Evolutionary conservation across 2,329 filamentous ascomycete species (phyloP).

Genomic region (Chaetomium strumarium): DNA sequence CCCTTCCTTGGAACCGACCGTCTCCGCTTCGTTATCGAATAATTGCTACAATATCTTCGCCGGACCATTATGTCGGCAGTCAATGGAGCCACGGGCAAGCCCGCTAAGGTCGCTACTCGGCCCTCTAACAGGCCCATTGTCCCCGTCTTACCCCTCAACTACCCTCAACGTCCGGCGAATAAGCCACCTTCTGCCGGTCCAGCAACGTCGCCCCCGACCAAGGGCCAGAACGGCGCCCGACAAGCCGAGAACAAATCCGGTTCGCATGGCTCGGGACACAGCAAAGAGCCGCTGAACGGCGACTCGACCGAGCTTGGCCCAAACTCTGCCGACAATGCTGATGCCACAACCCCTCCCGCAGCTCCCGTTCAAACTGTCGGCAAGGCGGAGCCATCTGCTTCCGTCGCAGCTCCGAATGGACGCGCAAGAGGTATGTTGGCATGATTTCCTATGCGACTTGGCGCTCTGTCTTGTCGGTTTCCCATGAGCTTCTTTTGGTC

Average conservation of each 20-base stretch:
- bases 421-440: constrained; percentile 16
- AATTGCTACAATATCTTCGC: not conserved
- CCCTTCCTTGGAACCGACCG: not conserved
- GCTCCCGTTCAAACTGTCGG: constrained; percentile 1
- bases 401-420: not conserved
- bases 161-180: constrained; percentile 20
- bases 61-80: constrained; percentile 20
- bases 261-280: not conserved
- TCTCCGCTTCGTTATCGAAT: not conserved
- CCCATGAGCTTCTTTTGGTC: not conserved
- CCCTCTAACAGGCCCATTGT: constrained; percentile 15
- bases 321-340: not conserved
- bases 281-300: constrained; percentile 1
- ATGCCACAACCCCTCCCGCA: constrained; percentile 4
- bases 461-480: not conserved
- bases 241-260: constrained; percentile 2
- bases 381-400: not conserved
- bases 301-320: not conserved
- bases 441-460: not conserved
- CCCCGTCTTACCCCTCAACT: constrained; percentile 26
- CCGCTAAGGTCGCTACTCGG: constrained; percentile 17
- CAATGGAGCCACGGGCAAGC: constrained; percentile 21
- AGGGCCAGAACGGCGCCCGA: constrained; percentile 4
- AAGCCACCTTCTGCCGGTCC: constrained; percentile 12
- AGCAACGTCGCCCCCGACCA: constrained; percentile 3